Conservation (phyloP, 164 flowering plant genomes). For the Santalum album region DNA sequence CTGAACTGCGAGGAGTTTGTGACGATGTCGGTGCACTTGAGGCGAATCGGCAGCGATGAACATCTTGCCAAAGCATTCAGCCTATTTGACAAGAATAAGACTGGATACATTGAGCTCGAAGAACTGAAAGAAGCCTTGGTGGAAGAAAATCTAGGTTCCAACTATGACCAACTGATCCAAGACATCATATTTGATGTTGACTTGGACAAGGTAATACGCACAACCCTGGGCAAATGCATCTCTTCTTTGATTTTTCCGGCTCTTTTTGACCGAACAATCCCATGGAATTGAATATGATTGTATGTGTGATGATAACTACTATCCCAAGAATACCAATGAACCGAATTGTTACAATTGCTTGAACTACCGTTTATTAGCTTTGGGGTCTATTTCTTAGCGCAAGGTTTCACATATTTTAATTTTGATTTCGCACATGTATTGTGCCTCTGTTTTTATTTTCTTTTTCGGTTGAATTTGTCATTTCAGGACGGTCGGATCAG, state of each 20-base stretch:
- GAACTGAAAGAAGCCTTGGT: constrained; percentile 53
- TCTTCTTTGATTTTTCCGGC: not conserved
- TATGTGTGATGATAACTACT: no score
- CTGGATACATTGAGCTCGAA: constrained; percentile 67
- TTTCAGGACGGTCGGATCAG: constrained; percentile 77
- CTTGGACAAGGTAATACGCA: constrained; percentile 43
- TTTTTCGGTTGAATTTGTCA: not conserved
- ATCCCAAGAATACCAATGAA: no score
- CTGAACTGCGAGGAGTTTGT: constrained; percentile 67
- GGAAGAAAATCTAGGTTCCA: constrained; percentile 36
- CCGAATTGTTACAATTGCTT: no score
- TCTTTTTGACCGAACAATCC: no score
- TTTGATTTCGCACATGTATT: no score
- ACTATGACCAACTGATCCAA: constrained; percentile 37
- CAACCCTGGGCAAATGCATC: not conserved
- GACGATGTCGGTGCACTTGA: constrained; percentile 58
- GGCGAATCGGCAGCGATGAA: constrained; percentile 45
- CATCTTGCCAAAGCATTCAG: constrained; percentile 48
- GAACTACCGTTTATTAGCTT: no score
- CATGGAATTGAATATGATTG: no score
- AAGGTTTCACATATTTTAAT: no score
- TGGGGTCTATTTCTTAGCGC: no score
- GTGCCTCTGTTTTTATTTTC: no score
- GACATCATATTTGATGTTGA: constrained; percentile 69
- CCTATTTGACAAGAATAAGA: constrained; percentile 61